Evolutionary conservation across 1,284 basidiomycete genomes (phyloP).

Genomic region (Malassezia nana): DNA sequence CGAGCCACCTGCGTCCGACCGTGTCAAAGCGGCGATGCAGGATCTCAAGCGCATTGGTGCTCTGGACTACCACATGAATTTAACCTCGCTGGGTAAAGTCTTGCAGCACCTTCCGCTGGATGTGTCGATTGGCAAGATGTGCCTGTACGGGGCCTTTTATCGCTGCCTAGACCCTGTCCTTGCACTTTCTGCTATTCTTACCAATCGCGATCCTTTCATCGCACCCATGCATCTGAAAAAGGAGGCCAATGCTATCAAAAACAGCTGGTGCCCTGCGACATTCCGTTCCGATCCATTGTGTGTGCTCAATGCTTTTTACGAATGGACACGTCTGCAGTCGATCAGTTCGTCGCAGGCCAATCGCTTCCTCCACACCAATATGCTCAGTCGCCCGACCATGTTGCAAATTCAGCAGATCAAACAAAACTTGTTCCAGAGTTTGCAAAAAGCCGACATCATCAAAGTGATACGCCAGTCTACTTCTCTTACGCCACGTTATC

Average conservation of each 20-base stretch:
- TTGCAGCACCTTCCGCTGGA: conserved; percentile 83
- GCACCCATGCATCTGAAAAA: conserved; percentile 56
- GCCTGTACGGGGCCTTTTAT: conserved; percentile 85
- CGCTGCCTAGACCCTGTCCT: conserved; percentile 80
- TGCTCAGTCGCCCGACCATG: conserved; percentile 73
- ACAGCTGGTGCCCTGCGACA: conserved; percentile 65
- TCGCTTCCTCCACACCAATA: conserved; percentile 74
- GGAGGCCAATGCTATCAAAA: conserved; percentile 60
- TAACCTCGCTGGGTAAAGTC: conserved; percentile 79
- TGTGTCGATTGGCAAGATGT: conserved; percentile 76
- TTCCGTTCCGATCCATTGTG: conserved; percentile 81
- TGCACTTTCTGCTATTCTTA: conserved; percentile 77
- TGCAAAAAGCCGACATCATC: conserved; percentile 58
- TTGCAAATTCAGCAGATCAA: conserved; percentile 76
- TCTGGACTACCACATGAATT: conserved; percentile 63
- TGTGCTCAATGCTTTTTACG: conserved; percentile 68
- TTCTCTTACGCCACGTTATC: conserved; percentile 16
- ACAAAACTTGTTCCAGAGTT: conserved; percentile 64
- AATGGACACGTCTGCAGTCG: conserved; percentile 55
- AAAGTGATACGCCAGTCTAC: conserved; percentile 23
- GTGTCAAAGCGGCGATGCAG: conserved; percentile 71
- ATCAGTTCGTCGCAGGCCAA: conserved; percentile 54
- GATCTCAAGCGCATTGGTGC: conserved; percentile 79
- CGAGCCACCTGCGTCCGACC: conserved; percentile 72
- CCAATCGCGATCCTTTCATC: conserved; percentile 82